These are phyloP conservation scores for Scheffersomyces lignosus DNA, from an alignment of 805 yeast genomes.

Conservation along the genomic window DNA sequence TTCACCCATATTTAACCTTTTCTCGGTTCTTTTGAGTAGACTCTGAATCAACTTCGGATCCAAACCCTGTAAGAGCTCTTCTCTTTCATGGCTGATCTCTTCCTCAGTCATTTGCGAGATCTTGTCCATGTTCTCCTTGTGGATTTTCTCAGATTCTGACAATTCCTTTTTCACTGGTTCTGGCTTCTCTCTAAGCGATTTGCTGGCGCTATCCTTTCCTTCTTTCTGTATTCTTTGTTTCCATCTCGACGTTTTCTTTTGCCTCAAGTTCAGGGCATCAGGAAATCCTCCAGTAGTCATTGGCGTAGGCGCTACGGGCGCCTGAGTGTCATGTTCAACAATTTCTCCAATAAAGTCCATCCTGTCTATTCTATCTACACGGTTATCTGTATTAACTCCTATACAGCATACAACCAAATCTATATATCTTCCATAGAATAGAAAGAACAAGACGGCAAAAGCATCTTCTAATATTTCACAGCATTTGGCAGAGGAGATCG, in stretches of 20 bases:
- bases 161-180: conserved; percentile 20
- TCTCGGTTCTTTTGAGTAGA: conserved; percentile 56
- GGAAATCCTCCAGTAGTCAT: conserved; percentile 35
- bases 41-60: conserved; percentile 68
- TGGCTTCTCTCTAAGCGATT: conserved; percentile 11
- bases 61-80: conserved; percentile 64
- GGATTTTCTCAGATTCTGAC: conserved; percentile 72
- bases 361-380: background rate
- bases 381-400: background rate
- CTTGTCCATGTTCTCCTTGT: conserved; percentile 67
- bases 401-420: background rate
- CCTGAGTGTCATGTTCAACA: conserved; percentile 55
- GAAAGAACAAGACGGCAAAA: too few species aligned
- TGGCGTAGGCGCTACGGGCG: conserved; percentile 24
- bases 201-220: conserved; percentile 29
- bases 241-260: conserved; percentile 50
- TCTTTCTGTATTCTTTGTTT: conserved; percentile 39
- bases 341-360: conserved; percentile 78
- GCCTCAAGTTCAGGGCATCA: conserved; percentile 20
- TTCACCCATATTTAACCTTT: conserved; percentile 41
- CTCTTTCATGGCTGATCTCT: conserved; percentile 62
- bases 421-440: too few species aligned
- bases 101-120: conserved; percentile 62
- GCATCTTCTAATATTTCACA: too few species aligned
- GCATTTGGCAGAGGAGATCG: too few species aligned